phyloP scores from a whole-genome alignment of 2,329 filamentous ascomycete species.

The Pseudogymnoascus sp. region DNA sequence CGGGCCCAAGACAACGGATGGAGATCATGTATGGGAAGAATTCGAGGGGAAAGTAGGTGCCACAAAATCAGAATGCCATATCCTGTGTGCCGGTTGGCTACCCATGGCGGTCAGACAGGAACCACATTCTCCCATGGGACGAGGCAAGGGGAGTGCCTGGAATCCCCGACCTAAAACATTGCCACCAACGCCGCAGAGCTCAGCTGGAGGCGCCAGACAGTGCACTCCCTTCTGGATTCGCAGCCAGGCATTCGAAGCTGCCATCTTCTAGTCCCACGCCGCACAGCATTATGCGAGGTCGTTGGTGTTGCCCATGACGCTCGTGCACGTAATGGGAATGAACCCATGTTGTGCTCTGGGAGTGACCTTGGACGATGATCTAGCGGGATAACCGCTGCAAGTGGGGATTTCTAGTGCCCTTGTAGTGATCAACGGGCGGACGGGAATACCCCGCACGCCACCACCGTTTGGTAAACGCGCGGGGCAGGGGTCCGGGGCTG shows the following conservation, averaged over 20 bases:
- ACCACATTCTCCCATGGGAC: neutral
- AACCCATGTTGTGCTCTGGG: neutral
- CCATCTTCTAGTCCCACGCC: neutral
- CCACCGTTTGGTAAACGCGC: neutral
- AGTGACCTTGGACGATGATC: neutral
- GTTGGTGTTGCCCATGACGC: neutral
- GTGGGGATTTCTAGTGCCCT: neutral
- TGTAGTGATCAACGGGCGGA: neutral
- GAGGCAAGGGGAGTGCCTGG: neutral
- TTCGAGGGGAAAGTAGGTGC: neutral
- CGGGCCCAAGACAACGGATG: neutral
- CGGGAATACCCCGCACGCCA: neutral
- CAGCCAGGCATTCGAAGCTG: neutral
- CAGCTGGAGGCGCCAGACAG: neutral
- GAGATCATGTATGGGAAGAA: neutral
- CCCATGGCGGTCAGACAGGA: neutral
- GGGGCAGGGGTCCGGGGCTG: neutral
- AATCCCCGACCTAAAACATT: neutral
- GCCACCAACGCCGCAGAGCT: neutral
- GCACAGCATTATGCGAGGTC: neutral
- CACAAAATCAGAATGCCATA: neutral
- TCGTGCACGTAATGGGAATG: conserved; percentile 1
- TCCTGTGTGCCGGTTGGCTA: neutral
- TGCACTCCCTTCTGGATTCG: neutral
- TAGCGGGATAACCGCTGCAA: neutral